Evolutionary conservation across 2,329 filamentous ascomycete genomes (phyloP), one percentile per base, ranked within the genome.

Genomic region (Tolypocladium amazonense): DNA sequence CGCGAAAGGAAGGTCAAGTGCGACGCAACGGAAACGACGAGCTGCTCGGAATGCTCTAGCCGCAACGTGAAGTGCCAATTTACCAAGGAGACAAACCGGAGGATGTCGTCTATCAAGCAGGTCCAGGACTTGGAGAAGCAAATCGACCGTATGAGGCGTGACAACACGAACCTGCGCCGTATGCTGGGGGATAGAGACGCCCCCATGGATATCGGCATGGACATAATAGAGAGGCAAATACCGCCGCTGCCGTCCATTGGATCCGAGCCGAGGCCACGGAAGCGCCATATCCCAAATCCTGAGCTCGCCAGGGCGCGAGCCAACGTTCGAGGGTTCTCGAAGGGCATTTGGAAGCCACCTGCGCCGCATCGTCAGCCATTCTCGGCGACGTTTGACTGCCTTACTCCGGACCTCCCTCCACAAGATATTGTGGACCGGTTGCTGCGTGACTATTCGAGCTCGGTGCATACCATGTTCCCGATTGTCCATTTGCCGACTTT

Each of bases 31-130:
- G 94, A 97, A 72, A 96, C 90, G 23, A 88, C 90, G 14, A 96
- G 93, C 75, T 99, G 94, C 73, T 97, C 94, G 1, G 94, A 99
- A 75, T 99, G 94, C 76, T 94, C 91, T 5, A 97, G 92, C 72
- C 88, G 94, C 65, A 95, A 93, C 71, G 93, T 97, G 65, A 96
- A 95, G 73, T 99, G 94, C 71, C 93, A 97, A 70, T 99, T 99
- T 72, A 99, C 94, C 56, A 99, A 99, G 76, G 94, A 99, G 75
- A 99, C 94, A 15, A 99, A 99, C 72, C 84, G 94, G 61, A 86
- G 94, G 63, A 99, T 99, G 94, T 97, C 94, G 23, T 97, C 93
- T 1, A 97, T 97, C 76, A 99, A 97, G 83, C 94, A 97, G 78
- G 90, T 97, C 15, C 94, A 97, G 75, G 94, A 99, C 72, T 80